Evolutionary conservation across 2,329 filamentous ascomycete species (phyloP).

Genomic region (Trichothecium roseum): DNA sequence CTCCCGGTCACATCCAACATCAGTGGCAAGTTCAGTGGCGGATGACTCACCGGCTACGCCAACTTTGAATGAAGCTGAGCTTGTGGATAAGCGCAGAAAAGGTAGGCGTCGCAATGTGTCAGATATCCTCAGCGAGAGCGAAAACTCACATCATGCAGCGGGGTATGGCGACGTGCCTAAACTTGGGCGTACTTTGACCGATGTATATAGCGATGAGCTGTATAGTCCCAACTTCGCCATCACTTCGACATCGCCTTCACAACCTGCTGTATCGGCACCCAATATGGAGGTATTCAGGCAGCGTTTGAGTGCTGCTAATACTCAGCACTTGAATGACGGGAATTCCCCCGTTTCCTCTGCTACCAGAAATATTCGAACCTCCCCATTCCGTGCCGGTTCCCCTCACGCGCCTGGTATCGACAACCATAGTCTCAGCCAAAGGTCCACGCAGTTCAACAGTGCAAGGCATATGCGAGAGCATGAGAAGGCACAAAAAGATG

Average conservation of each 20-base stretch:
- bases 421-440: too few species aligned
- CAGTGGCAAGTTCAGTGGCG: constrained; percentile 45
- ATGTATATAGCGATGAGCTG: constrained; percentile 74
- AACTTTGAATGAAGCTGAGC: constrained; percentile 38
- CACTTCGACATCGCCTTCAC: constrained; percentile 42
- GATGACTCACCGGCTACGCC: constrained; percentile 52
- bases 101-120: constrained; percentile 31
- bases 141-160: constrained; percentile 56
- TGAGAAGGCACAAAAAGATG: constrained; percentile 49
- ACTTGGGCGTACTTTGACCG: constrained; percentile 76
- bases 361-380: constrained; percentile 42
- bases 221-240: constrained; percentile 62
- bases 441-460: constrained; percentile 32
- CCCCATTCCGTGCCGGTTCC: constrained; percentile 70
- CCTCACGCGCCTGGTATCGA: constrained; percentile 40
- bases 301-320: constrained; percentile 69
- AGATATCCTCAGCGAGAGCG: constrained; percentile 3
- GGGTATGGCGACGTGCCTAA: constrained; percentile 55
- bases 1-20: constrained; percentile 38
- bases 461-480: constrained; percentile 52
- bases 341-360: constrained; percentile 37
- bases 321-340: constrained; percentile 53
- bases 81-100: constrained; percentile 39
- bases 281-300: constrained; percentile 58
- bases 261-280: constrained; percentile 30